Evolutionary conservation across 2,329 filamentous ascomycete genomes (phyloP).

Genomic region (Alternaria infectoria): DNA sequence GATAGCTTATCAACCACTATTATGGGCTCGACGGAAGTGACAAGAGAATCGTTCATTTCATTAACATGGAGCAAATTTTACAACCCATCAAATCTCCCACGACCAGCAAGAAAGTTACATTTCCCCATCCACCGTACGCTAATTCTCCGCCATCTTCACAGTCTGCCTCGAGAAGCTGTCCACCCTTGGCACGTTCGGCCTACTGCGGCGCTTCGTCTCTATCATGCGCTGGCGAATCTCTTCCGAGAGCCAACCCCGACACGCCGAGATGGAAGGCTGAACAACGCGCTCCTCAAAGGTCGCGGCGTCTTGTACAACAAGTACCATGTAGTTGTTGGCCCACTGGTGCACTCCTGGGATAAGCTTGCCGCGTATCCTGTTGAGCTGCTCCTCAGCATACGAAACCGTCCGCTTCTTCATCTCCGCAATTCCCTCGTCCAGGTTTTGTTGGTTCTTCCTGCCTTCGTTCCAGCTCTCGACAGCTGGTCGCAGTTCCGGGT

Average conservation of each 20-base stretch:
- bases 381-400: neutral
- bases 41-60: neutral
- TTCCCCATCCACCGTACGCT: fast-evolving
- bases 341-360: neutral
- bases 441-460: neutral
- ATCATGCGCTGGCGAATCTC: neutral
- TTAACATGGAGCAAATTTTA: neutral
- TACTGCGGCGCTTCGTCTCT: neutral
- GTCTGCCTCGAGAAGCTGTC: neutral
- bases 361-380: neutral
- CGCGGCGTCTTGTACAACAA: neutral
- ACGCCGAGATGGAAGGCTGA: neutral
- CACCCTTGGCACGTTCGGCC: neutral
- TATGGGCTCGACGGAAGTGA: neutral
- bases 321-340: neutral
- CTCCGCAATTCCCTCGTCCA: neutral
- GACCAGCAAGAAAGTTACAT: neutral
- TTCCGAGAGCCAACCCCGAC: neutral
- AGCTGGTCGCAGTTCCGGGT: neutral
- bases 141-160: neutral
- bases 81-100: neutral
- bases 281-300: neutral
- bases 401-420: neutral
- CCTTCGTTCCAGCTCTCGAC: neutral
- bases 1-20: neutral